Percentiles rank a stretch among this genome's conserved stretches.
phyloP scores from a whole-genome alignment of 805 yeast genomes.

The Schizosaccharomyces osmophilus region DNA sequence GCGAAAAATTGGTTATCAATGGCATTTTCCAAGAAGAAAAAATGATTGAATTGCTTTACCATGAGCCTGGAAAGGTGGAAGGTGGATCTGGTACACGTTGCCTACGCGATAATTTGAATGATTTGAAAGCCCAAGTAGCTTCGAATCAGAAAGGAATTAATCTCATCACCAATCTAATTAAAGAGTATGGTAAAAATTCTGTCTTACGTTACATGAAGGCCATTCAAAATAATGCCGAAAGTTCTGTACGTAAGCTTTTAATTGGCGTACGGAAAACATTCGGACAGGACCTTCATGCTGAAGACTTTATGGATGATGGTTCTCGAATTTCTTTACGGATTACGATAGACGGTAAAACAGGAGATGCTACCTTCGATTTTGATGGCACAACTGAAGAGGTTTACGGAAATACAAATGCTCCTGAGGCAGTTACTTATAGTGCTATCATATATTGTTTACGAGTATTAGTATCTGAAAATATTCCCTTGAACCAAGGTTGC shows the following conservation, averaged over 20 bases:
- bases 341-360: constrained; percentile 21
- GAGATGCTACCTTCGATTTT: constrained; percentile 57
- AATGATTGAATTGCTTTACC: constrained; percentile 34
- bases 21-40: constrained; percentile 57
- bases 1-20: constrained; percentile 45
- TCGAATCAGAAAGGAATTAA: constrained; percentile 72
- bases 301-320: constrained; percentile 64
- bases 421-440: constrained; percentile 67
- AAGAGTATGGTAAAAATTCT: constrained; percentile 34
- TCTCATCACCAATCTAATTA: constrained; percentile 32
- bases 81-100: constrained; percentile 82
- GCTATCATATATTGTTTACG: constrained; percentile 74
- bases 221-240: constrained; percentile 55
- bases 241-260: constrained; percentile 36
- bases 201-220: constrained; percentile 58
- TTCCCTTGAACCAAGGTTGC: constrained; percentile 88
- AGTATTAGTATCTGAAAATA: constrained; percentile 60
- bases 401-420: constrained; percentile 80
- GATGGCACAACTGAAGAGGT: constrained; percentile 69
- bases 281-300: constrained; percentile 21
- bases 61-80: constrained; percentile 55
- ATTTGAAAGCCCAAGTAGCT: constrained; percentile 63
- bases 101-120: constrained; percentile 60
- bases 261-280: constrained; percentile 20
- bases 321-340: constrained; percentile 36